Evolutionary conservation across 1,284 basidiomycete genomes (phyloP).

Genomic region (Melampsora americana): DNA sequence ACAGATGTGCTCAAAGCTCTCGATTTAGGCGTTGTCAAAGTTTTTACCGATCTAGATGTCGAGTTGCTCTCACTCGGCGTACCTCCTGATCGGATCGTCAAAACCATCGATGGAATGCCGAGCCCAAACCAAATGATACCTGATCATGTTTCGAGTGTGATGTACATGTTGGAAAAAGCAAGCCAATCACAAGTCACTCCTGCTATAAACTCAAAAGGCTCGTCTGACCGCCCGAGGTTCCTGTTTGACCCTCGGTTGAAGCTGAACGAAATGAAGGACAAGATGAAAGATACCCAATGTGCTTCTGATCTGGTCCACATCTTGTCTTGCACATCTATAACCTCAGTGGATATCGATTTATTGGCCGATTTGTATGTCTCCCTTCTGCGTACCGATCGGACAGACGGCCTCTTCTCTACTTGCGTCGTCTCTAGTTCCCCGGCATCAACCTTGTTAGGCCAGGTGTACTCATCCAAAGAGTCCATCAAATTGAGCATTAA

Average conservation of each 20-base stretch:
- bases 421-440: constrained; percentile 70
- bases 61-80: constrained; percentile 4
- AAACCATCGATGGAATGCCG: not conserved
- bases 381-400: constrained; percentile 76
- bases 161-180: not conserved
- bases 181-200: not conserved
- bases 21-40: constrained; percentile 10
- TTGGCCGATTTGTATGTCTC: constrained; percentile 65
- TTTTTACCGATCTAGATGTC: constrained; percentile 13
- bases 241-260: constrained; percentile 15
- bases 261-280: not conserved
- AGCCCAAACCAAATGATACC: not conserved
- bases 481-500: constrained; percentile 82
- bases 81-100: constrained; percentile 5
- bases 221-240: constrained; percentile 3
- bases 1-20: constrained; percentile 5
- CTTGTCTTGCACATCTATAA: constrained; percentile 7
- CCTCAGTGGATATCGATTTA: not conserved
- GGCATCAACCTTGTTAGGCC: constrained; percentile 67
- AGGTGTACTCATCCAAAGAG: constrained; percentile 92
- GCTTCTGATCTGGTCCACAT: constrained; percentile 3
- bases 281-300: not conserved
- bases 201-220: not conserved
- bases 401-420: constrained; percentile 89
- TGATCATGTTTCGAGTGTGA: constrained; percentile 6